phyloP scores from a whole-genome alignment of 2,329 filamentous ascomycete genomes.

The Pestalotiopsis sp. region DNA sequence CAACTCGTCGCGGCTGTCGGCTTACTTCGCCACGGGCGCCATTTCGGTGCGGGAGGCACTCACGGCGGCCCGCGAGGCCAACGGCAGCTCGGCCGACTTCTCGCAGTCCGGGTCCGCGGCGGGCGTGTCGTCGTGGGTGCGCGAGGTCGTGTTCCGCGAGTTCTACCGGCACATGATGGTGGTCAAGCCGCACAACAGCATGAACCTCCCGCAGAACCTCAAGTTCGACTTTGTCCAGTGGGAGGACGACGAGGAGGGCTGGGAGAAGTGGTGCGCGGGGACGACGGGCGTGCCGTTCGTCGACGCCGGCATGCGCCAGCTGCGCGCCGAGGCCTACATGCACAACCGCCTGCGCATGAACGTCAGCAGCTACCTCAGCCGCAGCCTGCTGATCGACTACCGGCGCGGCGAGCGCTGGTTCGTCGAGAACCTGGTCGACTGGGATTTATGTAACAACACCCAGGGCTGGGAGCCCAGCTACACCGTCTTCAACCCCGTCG shows the following conservation, averaged over 20 bases:
- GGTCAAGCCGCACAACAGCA: conserved; percentile 40
- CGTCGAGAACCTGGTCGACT: conserved; percentile 64
- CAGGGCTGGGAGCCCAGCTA: conserved; percentile 75
- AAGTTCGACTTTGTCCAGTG: conserved; percentile 69
- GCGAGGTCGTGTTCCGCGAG: conserved; percentile 28
- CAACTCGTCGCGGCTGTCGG: conserved; percentile 33
- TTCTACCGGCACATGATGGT: conserved; percentile 27
- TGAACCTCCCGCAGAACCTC: conserved; percentile 75
- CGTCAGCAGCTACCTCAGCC: conserved; percentile 63
- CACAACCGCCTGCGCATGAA: conserved; percentile 70
- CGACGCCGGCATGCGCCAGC: conserved; percentile 68
- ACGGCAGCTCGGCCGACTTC: conserved; percentile 17
- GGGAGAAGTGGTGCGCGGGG: conserved; percentile 62
- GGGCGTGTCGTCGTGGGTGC: conserved; percentile 23
- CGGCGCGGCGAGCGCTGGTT: conserved; percentile 65
- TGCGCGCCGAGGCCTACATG: conserved; percentile 60
- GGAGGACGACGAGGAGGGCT: conserved; percentile 62
- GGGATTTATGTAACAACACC: conserved; percentile 64
- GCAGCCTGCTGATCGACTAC: conserved; percentile 68
- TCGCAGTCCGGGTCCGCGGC: conserved; percentile 13
- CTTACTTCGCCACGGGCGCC: conserved; percentile 33
- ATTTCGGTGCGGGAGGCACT: conserved; percentile 25
- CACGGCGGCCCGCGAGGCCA: conserved; percentile 12
- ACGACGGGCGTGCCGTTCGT: conserved; percentile 66
- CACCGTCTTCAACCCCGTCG: conserved; percentile 69